Evolutionary conservation across 2,329 filamentous ascomycete genomes (phyloP).

Genomic region (Leptographium lundbergii): DNA sequence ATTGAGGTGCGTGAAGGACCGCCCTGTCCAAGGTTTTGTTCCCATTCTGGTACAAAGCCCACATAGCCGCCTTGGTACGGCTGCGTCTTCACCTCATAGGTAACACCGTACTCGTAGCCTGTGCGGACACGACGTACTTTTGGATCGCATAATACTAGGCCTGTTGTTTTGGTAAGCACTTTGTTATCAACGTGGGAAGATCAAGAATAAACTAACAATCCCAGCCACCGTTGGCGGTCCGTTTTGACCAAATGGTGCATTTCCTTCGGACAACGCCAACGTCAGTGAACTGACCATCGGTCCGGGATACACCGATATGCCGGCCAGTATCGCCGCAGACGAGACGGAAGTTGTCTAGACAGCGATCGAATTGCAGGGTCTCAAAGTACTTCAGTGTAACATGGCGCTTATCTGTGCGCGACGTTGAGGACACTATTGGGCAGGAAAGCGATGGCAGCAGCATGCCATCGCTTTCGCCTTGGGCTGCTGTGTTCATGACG

Average conservation of each 20-base stretch:
- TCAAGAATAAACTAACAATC: conserved; percentile 7
- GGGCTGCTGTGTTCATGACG: conserved; percentile 12
- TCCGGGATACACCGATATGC: conserved; percentile 14
- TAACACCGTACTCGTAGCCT: conserved; percentile 9
- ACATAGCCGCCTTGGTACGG: conserved; percentile 16
- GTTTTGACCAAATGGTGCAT: conserved; percentile 13
- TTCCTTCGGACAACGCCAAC: conserved; percentile 14
- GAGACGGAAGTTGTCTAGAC: conserved; percentile 12
- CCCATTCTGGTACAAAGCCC: conserved; percentile 14
- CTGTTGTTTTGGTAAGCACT: background rate
- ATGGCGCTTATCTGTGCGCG: conserved; percentile 3
- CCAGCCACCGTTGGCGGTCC: conserved; percentile 10
- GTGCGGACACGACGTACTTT: conserved; percentile 12
- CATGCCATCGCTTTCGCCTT: conserved; percentile 14
- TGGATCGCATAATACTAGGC: conserved; percentile 14
- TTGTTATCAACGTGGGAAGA: background rate
- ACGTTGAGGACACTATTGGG: background rate
- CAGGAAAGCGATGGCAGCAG: conserved; percentile 5
- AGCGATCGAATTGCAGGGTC: conserved; percentile 11
- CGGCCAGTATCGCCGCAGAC: conserved; percentile 14
- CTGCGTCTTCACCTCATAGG: conserved; percentile 8
- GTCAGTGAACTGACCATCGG: conserved; percentile 10
- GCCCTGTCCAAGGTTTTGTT: conserved; percentile 4
- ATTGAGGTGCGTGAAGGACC: conserved; percentile 13
- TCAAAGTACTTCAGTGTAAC: conserved; percentile 14